Percentiles rank a stretch among this genome's conserved stretches.
phyloP scores from a whole-genome alignment of 768 basidiomycete species.

The Lactarius deliciosus region DNA sequence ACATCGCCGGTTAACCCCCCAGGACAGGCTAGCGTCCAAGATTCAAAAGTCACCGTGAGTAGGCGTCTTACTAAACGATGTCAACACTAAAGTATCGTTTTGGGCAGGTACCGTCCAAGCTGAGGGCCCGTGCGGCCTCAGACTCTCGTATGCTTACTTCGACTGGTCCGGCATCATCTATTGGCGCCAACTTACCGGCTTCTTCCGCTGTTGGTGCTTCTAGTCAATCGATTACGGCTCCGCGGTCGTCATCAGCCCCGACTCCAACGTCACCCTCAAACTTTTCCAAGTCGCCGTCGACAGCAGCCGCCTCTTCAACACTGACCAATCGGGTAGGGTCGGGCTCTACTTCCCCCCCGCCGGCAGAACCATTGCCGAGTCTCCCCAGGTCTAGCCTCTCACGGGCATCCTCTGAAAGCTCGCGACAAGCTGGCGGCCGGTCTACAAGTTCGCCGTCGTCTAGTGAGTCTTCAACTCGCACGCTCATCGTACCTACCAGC shows the following conservation, averaged over 20 bases:
- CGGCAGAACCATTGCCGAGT: constrained; percentile 14
- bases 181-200: constrained; percentile 13
- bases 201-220: constrained; percentile 10
- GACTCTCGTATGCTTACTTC: constrained; percentile 25
- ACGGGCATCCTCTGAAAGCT: constrained; percentile 16
- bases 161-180: constrained; percentile 5
- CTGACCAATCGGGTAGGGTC: constrained; percentile 14
- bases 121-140: constrained; percentile 26
- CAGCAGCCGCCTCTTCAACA: constrained; percentile 6
- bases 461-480: constrained; percentile 24
- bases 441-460: constrained; percentile 22
- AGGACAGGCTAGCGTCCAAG: constrained; percentile 9
- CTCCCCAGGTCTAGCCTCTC: constrained; percentile 18
- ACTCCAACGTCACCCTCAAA: constrained; percentile 21
- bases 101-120: constrained; percentile 15
- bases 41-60: constrained; percentile 14
- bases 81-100: background rate
- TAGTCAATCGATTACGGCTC: constrained; percentile 12
- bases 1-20: background rate
- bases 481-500: constrained; percentile 13
- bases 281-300: constrained; percentile 26
- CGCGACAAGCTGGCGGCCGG: constrained; percentile 6
- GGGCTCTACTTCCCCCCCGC: constrained; percentile 9
- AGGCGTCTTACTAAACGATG: background rate
- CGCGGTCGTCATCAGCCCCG: constrained; percentile 9